phyloP scores from a whole-genome alignment of 1,139 yeast genomes.

The Suhomyces bolitotheri region DNA sequence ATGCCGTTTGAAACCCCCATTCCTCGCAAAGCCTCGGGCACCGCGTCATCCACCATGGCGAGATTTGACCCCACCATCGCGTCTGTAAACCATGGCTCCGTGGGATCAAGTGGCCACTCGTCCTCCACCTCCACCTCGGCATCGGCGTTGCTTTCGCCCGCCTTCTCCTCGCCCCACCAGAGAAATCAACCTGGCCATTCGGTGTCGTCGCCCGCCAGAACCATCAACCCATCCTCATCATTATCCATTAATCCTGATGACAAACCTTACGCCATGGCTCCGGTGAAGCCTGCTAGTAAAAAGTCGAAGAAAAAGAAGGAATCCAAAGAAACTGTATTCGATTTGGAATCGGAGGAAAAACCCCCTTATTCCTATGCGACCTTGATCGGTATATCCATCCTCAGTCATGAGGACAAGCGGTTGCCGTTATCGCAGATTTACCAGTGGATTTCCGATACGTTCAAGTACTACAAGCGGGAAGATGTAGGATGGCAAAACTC shows the following conservation, averaged over 20 bases:
- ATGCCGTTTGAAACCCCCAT: constrained; percentile 23
- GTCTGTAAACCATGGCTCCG: constrained; percentile 5
- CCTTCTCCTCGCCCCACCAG: constrained; percentile 48
- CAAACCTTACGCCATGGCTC: background rate
- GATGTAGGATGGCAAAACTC: constrained; percentile 96
- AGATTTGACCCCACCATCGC: constrained; percentile 10
- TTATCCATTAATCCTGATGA: constrained; percentile 11
- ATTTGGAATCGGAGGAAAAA: constrained; percentile 53
- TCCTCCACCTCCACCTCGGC: constrained; percentile 1
- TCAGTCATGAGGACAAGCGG: constrained; percentile 76
- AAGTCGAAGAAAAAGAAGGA: constrained; percentile 29
- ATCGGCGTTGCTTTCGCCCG: constrained; percentile 44
- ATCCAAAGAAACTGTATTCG: constrained; percentile 32
- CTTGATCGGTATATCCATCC: constrained; percentile 88
- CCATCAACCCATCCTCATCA: constrained; percentile 19
- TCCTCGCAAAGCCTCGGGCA: constrained; percentile 5
- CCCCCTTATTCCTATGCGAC: constrained; percentile 97
- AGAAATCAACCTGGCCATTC: constrained; percentile 1
- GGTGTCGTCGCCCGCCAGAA: constrained; percentile 15
- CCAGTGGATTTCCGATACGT: constrained; percentile 88
- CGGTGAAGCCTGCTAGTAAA: constrained; percentile 19
- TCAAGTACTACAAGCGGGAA: constrained; percentile 76
- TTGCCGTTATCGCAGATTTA: constrained; percentile 90
- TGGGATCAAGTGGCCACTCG: background rate
- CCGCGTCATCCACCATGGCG: constrained; percentile 1